Percentiles rank a stretch among this genome's conserved stretches.
phyloP scores from a whole-genome alignment of 169 alveolate species.

The Cryptosporidium meleagridis region DNA sequence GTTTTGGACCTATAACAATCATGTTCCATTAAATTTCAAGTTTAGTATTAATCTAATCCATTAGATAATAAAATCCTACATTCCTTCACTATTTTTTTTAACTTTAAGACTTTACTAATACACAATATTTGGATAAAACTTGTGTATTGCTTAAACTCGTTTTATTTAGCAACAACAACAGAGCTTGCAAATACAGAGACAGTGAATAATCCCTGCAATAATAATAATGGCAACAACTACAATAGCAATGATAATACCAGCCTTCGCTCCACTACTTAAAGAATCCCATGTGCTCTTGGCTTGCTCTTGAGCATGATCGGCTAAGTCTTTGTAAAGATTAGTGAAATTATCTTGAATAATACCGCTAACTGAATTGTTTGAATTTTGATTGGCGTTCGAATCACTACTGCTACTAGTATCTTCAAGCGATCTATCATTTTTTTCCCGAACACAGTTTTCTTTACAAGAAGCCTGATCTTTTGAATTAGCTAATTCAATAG shows the following conservation, averaged over 20 bases:
- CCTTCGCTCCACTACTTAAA: conserved; percentile 61
- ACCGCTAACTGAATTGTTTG: background rate
- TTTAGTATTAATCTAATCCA: too few species aligned
- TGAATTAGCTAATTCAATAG: background rate
- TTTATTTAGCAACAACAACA: conserved; percentile 48
- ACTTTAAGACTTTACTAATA: too few species aligned
- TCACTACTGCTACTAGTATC: background rate
- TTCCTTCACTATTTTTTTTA: background rate
- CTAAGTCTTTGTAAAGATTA: background rate
- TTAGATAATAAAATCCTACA: too few species aligned
- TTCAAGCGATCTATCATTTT: background rate
- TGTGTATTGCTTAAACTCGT: too few species aligned
- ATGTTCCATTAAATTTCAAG: too few species aligned
- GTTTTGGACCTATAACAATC: too few species aligned
- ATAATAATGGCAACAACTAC: conserved; percentile 57
- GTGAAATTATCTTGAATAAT: background rate
- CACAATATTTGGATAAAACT: too few species aligned
- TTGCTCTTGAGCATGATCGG: conserved; percentile 5
- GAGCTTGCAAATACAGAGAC: conserved; percentile 51
- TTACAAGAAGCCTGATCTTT: background rate
- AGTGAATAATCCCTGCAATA: conserved; percentile 61
- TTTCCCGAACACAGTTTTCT: background rate
- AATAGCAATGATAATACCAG: conserved; percentile 63
- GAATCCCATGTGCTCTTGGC: conserved; percentile 26
- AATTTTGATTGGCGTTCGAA: too few species aligned